Conservation (phyloP, 208 protist species). For the Crithidia mellificae region DNA sequence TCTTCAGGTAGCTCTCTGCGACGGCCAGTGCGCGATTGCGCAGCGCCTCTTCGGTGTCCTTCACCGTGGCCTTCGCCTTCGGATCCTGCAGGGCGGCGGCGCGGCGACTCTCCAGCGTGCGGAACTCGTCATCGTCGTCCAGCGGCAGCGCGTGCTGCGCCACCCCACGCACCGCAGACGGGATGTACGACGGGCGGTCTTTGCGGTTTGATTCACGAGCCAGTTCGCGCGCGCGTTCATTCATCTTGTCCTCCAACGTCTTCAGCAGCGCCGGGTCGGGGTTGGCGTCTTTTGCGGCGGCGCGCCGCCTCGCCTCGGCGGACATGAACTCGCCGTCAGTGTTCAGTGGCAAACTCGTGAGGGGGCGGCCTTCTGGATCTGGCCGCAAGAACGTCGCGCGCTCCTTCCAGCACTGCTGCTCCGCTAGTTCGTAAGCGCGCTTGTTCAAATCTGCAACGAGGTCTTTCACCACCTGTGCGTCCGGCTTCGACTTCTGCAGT, state of each 20-base stretch:
- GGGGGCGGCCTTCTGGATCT: slow-evolving; percentile 42
- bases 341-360: slow-evolving; percentile 50
- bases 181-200: slow-evolving; percentile 45
- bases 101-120: slow-evolving; percentile 42
- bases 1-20: slow-evolving; percentile 34
- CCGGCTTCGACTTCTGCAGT: slow-evolving; percentile 38
- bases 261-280: slow-evolving; percentile 39
- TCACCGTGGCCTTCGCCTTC: slow-evolving; percentile 14
- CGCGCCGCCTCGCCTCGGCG: slow-evolving; percentile 38
- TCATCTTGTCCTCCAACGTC: slow-evolving; percentile 40
- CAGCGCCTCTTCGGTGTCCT: slow-evolving; percentile 42
- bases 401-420: slow-evolving; percentile 45
- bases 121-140: slow-evolving; percentile 63
- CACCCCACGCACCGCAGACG: slow-evolving; percentile 46
- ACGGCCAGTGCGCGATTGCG: slow-evolving; percentile 47
- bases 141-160: slow-evolving; percentile 48
- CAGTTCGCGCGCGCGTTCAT: slow-evolving; percentile 48
- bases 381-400: slow-evolving; percentile 40
- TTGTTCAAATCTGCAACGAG: slow-evolving; percentile 43
- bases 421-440: slow-evolving; percentile 49
- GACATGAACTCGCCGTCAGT: slow-evolving; percentile 39
- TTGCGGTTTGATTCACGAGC: slow-evolving; percentile 46
- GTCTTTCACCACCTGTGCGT: slow-evolving; percentile 25
- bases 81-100: slow-evolving; percentile 33
- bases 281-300: slow-evolving; percentile 28